Evolutionary conservation across 805 yeast species (phyloP), one percentile per base, ranked within the genome.

Genomic region (Ogataea degrootiae): DNA sequence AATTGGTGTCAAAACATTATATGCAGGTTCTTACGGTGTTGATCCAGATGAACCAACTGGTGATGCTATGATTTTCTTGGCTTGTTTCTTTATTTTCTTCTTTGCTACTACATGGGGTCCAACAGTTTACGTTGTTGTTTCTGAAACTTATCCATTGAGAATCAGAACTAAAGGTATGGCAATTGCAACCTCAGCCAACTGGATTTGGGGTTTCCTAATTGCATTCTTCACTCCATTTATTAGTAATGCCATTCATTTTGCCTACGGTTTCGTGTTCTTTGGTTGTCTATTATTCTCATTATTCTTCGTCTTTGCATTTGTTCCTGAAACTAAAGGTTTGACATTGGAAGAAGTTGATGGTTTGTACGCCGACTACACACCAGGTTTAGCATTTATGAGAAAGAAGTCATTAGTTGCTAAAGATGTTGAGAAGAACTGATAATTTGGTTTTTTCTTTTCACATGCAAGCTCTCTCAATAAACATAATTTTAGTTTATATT

Each of bases 61-160:
- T 44, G 71, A 74, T 62, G 75, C 71, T 41, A 69, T 76, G 58
- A 73, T 80, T 58, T 80, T 80, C 19, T 75, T 77, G 56, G 65
- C 73, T 5, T 79, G 80, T 63, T 52, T 77, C 51, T 86, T 82
- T 63, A 85, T 86, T 54, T 81, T 84, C 37, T 80, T 80, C 54
- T 84, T 84, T 65, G 92, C 91, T 5, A 73, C 84, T 8, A 74
- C 88, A 17, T 85, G 90, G 89, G 89, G 90, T 65, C 85, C 89
- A 45, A 74, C 75, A 47, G 77, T 77, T 41, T 83, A 87, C 85
- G 86, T 75, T 43, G 71, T 74, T 55, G 60, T 69, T 59, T 72
- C 79, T 38, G 83, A 78, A 54, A 68, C 74, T 42, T 85, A 76
- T 70, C 86, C 90, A 50, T 76, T 85, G 47, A 77, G 83, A 62